Conservation (phyloP, 768 basidiomycete genomes). For the Lyophyllum decastes region DNA sequence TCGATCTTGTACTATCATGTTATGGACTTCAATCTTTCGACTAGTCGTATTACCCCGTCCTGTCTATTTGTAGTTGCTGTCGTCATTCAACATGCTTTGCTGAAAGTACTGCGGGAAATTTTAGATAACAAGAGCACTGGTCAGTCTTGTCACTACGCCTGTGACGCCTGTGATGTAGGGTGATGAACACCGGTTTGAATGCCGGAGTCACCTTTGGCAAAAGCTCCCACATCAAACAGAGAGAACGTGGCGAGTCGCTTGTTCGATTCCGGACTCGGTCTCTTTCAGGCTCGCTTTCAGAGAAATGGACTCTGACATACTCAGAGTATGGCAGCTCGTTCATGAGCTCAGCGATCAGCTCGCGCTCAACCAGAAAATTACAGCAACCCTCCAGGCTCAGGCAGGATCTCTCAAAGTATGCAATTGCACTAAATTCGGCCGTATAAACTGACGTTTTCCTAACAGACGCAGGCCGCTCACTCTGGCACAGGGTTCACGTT, state of each 20-base stretch:
- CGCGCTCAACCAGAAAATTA: slow-evolving; percentile 76
- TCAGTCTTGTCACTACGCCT: too few species aligned
- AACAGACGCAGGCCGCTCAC: slow-evolving; percentile 74
- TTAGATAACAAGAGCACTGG: too few species aligned
- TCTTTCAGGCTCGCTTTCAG: neutral
- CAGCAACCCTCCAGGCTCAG: slow-evolving; percentile 66
- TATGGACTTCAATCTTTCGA: neutral
- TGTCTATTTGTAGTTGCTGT: neutral
- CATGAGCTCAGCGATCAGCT: slow-evolving; percentile 85
- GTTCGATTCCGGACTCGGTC: too few species aligned
- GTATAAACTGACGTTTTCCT: slow-evolving; percentile 13
- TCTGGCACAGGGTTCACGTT: slow-evolving; percentile 74
- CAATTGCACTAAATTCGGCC: slow-evolving; percentile 6
- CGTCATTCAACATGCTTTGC: neutral
- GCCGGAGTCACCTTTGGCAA: neutral
- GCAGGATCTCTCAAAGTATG: slow-evolving; percentile 74
- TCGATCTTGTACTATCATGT: slow-evolving; percentile 1
- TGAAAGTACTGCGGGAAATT: too few species aligned
- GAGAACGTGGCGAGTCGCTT: neutral
- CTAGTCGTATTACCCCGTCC: neutral
- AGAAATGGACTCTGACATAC: slow-evolving; percentile 66
- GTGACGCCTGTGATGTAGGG: too few species aligned
- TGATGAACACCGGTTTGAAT: neutral
- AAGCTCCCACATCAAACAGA: neutral
- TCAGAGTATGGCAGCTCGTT: slow-evolving; percentile 78